Conservation (phyloP, 2,329 filamentous ascomycete species). For the Xylaria sp. region DNA sequence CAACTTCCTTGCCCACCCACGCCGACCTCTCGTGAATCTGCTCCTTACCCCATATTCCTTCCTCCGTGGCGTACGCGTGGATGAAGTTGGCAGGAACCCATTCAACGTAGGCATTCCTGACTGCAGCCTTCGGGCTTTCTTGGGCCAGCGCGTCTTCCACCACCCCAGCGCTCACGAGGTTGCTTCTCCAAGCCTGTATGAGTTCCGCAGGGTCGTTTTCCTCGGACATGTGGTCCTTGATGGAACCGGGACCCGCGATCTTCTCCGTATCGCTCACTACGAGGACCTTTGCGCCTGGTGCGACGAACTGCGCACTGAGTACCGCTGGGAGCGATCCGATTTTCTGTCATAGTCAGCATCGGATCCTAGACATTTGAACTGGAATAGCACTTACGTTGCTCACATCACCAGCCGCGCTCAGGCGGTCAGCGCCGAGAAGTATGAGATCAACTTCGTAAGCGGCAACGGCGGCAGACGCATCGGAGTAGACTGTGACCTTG, state of each 20-base stretch:
- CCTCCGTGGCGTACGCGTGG: slow-evolving; percentile 51
- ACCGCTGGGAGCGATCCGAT: slow-evolving; percentile 57
- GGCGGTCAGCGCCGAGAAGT: slow-evolving; percentile 59
- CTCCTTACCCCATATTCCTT: slow-evolving; percentile 39
- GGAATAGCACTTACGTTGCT: slow-evolving; percentile 42
- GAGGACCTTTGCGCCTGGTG: slow-evolving; percentile 43
- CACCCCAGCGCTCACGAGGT: slow-evolving; percentile 20
- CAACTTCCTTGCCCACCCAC: slow-evolving; percentile 34
- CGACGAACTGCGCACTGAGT: slow-evolving; percentile 47
- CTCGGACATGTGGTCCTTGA: slow-evolving; percentile 42
- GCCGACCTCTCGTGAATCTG: slow-evolving; percentile 39
- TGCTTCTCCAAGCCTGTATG: slow-evolving; percentile 39
- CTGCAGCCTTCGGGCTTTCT: slow-evolving; percentile 25
- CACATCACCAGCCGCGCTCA: slow-evolving; percentile 52
- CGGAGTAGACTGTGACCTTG: slow-evolving; percentile 49
- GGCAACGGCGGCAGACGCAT: slow-evolving; percentile 54
- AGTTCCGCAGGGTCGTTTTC: slow-evolving; percentile 51
- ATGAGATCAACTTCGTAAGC: slow-evolving; percentile 49
- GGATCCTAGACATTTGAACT: not conserved
- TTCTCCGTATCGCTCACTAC: slow-evolving; percentile 58
- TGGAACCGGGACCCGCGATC: slow-evolving; percentile 43
- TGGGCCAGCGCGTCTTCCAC: slow-evolving; percentile 14
- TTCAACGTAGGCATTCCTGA: slow-evolving; percentile 55
- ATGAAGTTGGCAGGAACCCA: slow-evolving; percentile 50
- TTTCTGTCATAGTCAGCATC: slow-evolving; percentile 37